Percentiles rank a stretch among this genome's conserved stretches.
Evolutionary conservation across 805 yeast genomes (phyloP).

Genomic region (Lipomyces yamadae): DNA sequence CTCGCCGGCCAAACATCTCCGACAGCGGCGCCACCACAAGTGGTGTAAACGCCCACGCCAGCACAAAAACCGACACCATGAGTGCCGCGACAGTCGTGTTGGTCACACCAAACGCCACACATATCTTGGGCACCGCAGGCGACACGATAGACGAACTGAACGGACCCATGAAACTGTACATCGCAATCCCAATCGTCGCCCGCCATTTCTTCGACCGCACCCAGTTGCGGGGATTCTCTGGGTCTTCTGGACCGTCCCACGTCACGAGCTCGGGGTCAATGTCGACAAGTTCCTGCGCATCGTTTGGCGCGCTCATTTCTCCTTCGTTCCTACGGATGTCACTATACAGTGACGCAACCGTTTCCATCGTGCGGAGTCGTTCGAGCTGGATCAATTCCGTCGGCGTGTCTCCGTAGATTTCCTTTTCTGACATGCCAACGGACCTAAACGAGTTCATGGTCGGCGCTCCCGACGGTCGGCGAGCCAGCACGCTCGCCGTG

Average conservation of each 20-base stretch:
- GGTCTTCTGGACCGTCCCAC: conserved; percentile 80
- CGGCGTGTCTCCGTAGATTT: conserved; percentile 24
- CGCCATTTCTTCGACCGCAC: conserved; percentile 48
- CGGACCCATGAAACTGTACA: conserved; percentile 64
- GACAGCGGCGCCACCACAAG: conserved; percentile 85
- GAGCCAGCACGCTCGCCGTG: conserved; percentile 18
- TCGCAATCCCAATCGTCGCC: conserved; percentile 55
- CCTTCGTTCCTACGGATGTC: conserved; percentile 14
- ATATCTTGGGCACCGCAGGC: conserved; percentile 60
- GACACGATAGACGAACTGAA: conserved; percentile 66
- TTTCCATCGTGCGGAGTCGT: conserved; percentile 22
- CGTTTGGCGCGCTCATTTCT: conserved; percentile 21
- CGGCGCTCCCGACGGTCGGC: conserved; percentile 20
- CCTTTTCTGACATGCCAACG: conserved; percentile 18
- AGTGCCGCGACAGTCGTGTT: conserved; percentile 44
- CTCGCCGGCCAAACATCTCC: conserved; percentile 71
- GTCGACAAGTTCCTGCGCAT: conserved; percentile 17
- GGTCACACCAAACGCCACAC: conserved; percentile 52
- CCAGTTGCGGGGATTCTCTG: conserved; percentile 80
- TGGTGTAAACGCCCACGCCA: conserved; percentile 94
- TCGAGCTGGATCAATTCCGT: conserved; percentile 19
- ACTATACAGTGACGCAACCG: conserved; percentile 18
- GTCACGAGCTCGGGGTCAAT: conserved; percentile 66
- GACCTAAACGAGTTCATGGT: conserved; percentile 14
- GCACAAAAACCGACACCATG: conserved; percentile 62